phyloP scores from a whole-genome alignment of 2,329 filamentous ascomycete species.

The Pestalotiopsis sp. region DNA sequence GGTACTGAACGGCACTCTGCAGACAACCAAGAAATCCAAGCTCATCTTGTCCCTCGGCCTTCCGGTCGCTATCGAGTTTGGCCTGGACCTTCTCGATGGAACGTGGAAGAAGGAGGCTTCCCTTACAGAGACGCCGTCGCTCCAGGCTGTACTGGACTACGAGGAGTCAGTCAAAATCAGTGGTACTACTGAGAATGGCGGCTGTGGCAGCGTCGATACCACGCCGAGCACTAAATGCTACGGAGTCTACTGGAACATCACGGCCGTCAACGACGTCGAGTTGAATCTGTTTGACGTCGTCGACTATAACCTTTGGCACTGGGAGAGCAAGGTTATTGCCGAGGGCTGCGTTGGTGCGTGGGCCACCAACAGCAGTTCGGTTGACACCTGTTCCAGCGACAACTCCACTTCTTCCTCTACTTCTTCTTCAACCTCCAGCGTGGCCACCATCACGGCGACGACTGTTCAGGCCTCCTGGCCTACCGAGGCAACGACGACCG shows the following conservation, averaged over 20 bases:
- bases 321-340: neutral
- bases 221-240: neutral
- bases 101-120: conserved; percentile 3
- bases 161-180: neutral
- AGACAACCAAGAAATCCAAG: neutral
- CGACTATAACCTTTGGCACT: neutral
- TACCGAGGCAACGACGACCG: neutral
- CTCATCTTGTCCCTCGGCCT: neutral
- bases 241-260: conserved; percentile 4
- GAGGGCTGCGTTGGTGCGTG: neutral
- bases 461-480: neutral
- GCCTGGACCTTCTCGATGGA: neutral
- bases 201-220: neutral
- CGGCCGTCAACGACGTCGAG: conserved; percentile 1
- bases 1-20: neutral
- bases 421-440: neutral
- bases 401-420: neutral
- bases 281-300: neutral
- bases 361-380: neutral
- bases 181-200: neutral
- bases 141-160: conserved; percentile 1
- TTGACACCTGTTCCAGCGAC: conserved; percentile 1
- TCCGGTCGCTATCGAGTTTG: neutral
- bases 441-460: neutral
- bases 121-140: neutral